Base-by-base conservation (phyloP, 2,329 filamentous ascomycete genomes). In the Coleophoma crateriformis region DNA sequence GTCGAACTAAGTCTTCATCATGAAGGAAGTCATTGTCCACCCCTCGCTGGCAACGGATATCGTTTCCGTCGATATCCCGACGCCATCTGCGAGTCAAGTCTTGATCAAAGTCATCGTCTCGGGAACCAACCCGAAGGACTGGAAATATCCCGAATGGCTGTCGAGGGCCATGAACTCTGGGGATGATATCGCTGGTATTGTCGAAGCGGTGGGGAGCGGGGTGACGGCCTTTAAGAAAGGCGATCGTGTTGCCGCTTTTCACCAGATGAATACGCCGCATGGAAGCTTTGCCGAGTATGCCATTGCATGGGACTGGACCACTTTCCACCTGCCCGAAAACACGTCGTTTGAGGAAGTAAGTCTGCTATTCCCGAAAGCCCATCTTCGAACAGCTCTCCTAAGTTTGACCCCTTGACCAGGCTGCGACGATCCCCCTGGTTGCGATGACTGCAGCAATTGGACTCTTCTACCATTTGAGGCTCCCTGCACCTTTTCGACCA, bases 201-300 rank as follows among this genome's bases (percentile, higher is more conserved):
- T 79, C 14, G 68, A 76, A 53, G 63, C 66, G 43, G 69, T 76
- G 17, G 75, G 75, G 6, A 53, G 62, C 14, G 64, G 70, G 37
- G 74, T 78, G 2, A 67, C 63, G 40, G 74, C 74, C 40, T 77
- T 61, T 49, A 57, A 55, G 34, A 53, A 51, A 32, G 73, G 72
- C 22, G 71, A 75, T 45, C 69, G 72, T 14, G 72, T 75, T 11
- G 70, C 67, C 0, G 70, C 69, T 1, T 72, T 73, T 46, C 72
- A 75, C 49, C 66, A 77, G 53, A 79, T 83, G 71, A 53, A 63
- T 39, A 66, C 67, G 1, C 68, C 73, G 0, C 57, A 69, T 11
- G 81, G 81, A 1, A 71, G 69, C 3, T 84, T 74, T 50, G 81
- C 80, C 4, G 79, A 84, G 57, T 84, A 84, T 53, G 75, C 79